A percentile compares a stretch with the other conserved stretches of the same genome.
These are phyloP conservation scores for Scheffersomyces quercinus DNA, from an alignment of 1,139 yeast species.

Conservation along the genomic window DNA sequence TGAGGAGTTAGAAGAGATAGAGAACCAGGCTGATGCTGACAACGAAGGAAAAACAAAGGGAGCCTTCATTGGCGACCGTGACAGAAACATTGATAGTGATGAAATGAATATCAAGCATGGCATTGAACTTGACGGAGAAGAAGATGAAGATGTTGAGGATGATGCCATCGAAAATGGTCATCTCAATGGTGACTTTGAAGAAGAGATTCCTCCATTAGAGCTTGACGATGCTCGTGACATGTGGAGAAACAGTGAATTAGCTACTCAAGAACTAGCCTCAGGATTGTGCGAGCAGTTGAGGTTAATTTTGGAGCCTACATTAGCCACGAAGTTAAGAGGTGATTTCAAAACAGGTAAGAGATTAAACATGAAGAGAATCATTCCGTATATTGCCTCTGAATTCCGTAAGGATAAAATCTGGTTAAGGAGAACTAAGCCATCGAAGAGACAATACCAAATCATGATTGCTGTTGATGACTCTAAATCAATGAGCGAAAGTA, in stretches of 20 bases:
- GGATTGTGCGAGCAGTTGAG: slow-evolving; percentile 91
- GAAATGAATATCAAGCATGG: slow-evolving; percentile 23
- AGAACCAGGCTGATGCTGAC: slow-evolving; percentile 27
- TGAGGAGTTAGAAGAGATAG: slow-evolving; percentile 20
- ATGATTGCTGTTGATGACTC: slow-evolving; percentile 98
- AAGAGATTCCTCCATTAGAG: slow-evolving; percentile 44
- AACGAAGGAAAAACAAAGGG: slow-evolving; percentile 55
- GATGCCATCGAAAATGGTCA: slow-evolving; percentile 28
- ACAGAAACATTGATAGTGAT: slow-evolving; percentile 27
- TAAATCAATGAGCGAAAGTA: slow-evolving; percentile 94
- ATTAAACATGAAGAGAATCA: slow-evolving; percentile 94
- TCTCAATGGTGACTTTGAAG: slow-evolving; percentile 18
- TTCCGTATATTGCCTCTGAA: slow-evolving; percentile 96
- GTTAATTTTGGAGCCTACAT: slow-evolving; percentile 89
- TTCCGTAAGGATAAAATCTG: slow-evolving; percentile 98
- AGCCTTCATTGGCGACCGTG: slow-evolving; percentile 53
- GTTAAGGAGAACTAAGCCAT: slow-evolving; percentile 96
- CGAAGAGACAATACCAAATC: slow-evolving; percentile 94
- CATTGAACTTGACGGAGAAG: slow-evolving; percentile 27
- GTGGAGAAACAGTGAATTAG: slow-evolving; percentile 81
- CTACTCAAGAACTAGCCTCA: slow-evolving; percentile 85
- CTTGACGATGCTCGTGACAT: slow-evolving; percentile 69
- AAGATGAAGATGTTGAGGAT: slow-evolving; percentile 32
- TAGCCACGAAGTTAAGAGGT: slow-evolving; percentile 90
- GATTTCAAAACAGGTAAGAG: slow-evolving; percentile 98